phyloP scores from a whole-genome alignment of 2,329 filamentous ascomycete genomes.

The Xylaria sp. region DNA sequence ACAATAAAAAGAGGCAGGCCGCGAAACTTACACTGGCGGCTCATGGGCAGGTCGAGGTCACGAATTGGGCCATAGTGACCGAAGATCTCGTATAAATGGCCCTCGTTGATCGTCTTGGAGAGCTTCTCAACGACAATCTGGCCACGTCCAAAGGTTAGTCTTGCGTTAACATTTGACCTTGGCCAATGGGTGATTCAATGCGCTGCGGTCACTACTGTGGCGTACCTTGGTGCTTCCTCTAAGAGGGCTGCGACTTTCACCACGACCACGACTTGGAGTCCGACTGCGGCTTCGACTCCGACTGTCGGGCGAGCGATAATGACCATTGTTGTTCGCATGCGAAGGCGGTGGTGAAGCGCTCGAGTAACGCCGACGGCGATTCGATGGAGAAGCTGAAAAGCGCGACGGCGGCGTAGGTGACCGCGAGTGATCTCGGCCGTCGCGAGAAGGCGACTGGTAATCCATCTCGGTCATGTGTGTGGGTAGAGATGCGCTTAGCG shows the following conservation, averaged over 20 bases:
- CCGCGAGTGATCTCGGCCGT: slow-evolving; percentile 46
- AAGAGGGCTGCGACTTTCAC: slow-evolving; percentile 47
- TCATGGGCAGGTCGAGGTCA: slow-evolving; percentile 90
- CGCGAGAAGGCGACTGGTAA: slow-evolving; percentile 50
- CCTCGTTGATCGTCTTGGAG: slow-evolving; percentile 92
- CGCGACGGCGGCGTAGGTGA: slow-evolving; percentile 53
- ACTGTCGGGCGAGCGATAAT: slow-evolving; percentile 44
- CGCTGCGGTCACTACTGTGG: neutral
- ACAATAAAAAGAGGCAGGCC: neutral
- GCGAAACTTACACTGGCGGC: slow-evolving; percentile 73
- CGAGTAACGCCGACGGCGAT: slow-evolving; percentile 48
- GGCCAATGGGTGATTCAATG: neutral
- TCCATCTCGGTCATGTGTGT: slow-evolving; percentile 40
- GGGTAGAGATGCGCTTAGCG: neutral
- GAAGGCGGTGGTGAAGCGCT: slow-evolving; percentile 46
- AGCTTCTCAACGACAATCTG: slow-evolving; percentile 96
- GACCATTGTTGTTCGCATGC: slow-evolving; percentile 52
- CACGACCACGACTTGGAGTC: slow-evolving; percentile 44
- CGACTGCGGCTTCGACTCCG: slow-evolving; percentile 44
- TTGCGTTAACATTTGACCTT: neutral
- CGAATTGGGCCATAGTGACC: slow-evolving; percentile 86
- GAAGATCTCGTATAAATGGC: slow-evolving; percentile 92
- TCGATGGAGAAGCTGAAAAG: slow-evolving; percentile 53
- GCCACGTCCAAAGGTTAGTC: slow-evolving; percentile 16
- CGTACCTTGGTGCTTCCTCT: slow-evolving; percentile 50